These are phyloP conservation scores for Silene uniflora DNA, from an alignment of 148 eudicot species.

Conservation along the genomic window DNA sequence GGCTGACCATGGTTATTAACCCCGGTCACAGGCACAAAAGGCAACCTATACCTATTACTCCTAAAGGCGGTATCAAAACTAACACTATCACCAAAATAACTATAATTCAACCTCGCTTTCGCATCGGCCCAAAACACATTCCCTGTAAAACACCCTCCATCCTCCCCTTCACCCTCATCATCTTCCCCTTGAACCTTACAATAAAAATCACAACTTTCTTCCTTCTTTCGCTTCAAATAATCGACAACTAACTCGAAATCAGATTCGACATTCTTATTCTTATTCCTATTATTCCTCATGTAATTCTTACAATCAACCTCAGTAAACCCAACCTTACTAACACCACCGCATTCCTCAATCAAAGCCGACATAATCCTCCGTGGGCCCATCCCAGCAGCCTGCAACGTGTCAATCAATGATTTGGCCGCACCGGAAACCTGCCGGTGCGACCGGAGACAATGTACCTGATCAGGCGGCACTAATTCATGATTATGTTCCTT, in stretches of 20 bases:
- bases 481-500: conserved; percentile 60
- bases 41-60: conserved; percentile 58
- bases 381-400: conserved; percentile 52
- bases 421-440: conserved; percentile 56
- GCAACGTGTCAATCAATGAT: conserved; percentile 49
- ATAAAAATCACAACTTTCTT: conserved; percentile 33
- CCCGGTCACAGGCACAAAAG: conserved; percentile 52
- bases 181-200: conserved; percentile 34
- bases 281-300: conserved; percentile 37
- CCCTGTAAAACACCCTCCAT: conserved; percentile 19
- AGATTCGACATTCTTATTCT: conserved; percentile 37
- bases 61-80: conserved; percentile 52
- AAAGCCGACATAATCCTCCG: conserved; percentile 52
- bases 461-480: conserved; percentile 48
- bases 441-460: conserved; percentile 47
- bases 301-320: conserved; percentile 64
- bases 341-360: conserved; percentile 55
- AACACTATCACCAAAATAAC: conserved; percentile 52
- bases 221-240: conserved; percentile 40
- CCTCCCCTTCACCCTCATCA: conserved; percentile 29
- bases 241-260: conserved; percentile 43
- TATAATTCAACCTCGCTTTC: conserved; percentile 37
- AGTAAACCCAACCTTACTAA: conserved; percentile 58
- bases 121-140: conserved; percentile 53
- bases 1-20: conserved; percentile 54